Conservation (phyloP, 2,329 filamentous ascomycete species). For the Paracoccidioides brasiliensis region DNA sequence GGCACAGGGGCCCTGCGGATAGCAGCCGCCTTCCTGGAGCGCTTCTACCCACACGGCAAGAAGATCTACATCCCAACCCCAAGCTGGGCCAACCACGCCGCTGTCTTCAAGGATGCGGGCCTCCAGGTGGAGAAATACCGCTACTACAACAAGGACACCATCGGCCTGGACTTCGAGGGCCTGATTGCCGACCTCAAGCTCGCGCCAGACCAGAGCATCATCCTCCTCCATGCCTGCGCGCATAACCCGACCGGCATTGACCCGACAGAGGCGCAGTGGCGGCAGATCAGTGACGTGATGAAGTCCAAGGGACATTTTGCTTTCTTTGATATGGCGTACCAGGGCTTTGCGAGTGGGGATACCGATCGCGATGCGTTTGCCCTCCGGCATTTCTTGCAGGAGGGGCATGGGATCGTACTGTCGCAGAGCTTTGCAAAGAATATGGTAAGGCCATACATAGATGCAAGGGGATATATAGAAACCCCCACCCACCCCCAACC, state of each 20-base stretch:
- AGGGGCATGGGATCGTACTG: conserved; percentile 79
- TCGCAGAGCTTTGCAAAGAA: conserved; percentile 98
- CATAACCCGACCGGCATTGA: conserved; percentile 98
- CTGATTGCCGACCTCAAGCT: conserved; percentile 81
- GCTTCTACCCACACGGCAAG: conserved; percentile 84
- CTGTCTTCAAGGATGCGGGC: conserved; percentile 87
- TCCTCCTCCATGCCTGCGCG: conserved; percentile 91
- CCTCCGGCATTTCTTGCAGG: conserved; percentile 79
- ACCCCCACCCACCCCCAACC: background rate
- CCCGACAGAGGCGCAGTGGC: conserved; percentile 84
- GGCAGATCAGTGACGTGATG: conserved; percentile 72
- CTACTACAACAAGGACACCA: conserved; percentile 99
- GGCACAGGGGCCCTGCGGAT: conserved; percentile 93
- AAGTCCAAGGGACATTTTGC: conserved; percentile 79
- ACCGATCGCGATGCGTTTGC: conserved; percentile 89
- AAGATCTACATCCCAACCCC: conserved; percentile 93
- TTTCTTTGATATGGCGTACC: conserved; percentile 99
- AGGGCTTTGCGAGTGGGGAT: conserved; percentile 89
- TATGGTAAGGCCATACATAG: conserved; percentile 51
- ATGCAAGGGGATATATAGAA: too few relatives aligned
- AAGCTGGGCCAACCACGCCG: conserved; percentile 96
- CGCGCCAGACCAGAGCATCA: conserved; percentile 72
- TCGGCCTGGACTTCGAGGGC: conserved; percentile 92
- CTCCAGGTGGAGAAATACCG: conserved; percentile 88
- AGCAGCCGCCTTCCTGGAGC: conserved; percentile 81